Evolutionary conservation across 176 grass and related monocot genomes (phyloP).

Genomic region (Carex myosuroides): DNA sequence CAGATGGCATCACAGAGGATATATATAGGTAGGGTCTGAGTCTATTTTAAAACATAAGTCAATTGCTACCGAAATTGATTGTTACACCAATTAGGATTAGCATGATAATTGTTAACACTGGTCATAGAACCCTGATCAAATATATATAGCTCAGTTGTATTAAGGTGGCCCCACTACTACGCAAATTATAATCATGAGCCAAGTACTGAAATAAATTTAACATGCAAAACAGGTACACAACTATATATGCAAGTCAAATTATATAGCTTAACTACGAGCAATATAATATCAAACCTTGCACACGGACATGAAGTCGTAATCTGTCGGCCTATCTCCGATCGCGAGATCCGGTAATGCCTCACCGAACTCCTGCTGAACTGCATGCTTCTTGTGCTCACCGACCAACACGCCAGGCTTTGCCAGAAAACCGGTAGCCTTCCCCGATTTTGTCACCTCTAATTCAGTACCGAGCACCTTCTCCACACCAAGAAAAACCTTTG

Average conservation of each 20-base stretch:
- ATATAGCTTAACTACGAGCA: neutral
- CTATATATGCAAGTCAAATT: neutral
- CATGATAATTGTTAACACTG: neutral
- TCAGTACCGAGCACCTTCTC: conserved; percentile 74
- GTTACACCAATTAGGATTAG: neutral
- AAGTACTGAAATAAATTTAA: neutral
- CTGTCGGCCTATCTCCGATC: conserved; percentile 67
- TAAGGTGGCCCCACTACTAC: neutral
- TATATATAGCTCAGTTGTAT: neutral
- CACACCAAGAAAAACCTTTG: conserved; percentile 58
- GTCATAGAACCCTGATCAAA: neutral
- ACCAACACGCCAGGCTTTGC: conserved; percentile 58
- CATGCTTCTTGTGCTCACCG: conserved; percentile 65
- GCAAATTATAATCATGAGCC: neutral
- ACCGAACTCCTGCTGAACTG: conserved; percentile 54
- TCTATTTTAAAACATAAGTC: neutral
- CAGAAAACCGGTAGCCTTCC: conserved; percentile 78
- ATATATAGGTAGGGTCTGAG: neutral
- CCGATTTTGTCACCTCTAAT: conserved; percentile 71
- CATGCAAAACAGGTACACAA: neutral
- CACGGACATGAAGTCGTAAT: conserved; percentile 83
- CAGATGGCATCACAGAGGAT: neutral
- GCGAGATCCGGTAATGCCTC: conserved; percentile 54
- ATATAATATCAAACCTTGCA: conserved; percentile 56
- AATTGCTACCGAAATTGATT: neutral